phyloP scores from a whole-genome alignment of 108 stramenopile genomes.

The Discostella stelligeroides region DNA sequence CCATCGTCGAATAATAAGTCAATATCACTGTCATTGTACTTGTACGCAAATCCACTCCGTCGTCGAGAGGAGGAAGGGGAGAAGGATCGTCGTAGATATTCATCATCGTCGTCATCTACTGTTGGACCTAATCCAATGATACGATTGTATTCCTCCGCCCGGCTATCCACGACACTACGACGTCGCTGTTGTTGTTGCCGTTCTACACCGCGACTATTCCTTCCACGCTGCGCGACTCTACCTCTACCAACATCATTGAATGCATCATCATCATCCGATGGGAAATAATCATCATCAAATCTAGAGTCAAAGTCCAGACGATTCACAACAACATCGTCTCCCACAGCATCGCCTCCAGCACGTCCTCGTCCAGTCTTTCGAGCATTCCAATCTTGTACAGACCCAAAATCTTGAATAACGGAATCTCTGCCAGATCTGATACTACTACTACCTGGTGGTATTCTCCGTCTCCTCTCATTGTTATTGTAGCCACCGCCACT shows the following conservation, averaged over 20 bases:
- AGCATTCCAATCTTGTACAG: conserved; percentile 43
- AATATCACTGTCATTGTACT: conserved; percentile 49
- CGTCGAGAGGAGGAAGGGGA: conserved; percentile 23
- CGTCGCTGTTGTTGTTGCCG: conserved; percentile 16
- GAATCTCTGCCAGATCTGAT: conserved; percentile 25
- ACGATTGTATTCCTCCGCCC: conserved; percentile 44
- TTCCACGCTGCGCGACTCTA: neutral
- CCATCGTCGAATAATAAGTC: conserved; percentile 47
- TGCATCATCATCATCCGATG: conserved; percentile 6
- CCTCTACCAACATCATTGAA: neutral
- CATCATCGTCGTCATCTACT: conserved; percentile 26
- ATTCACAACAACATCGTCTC: conserved; percentile 18
- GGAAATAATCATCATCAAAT: neutral
- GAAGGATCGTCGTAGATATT: conserved; percentile 5
- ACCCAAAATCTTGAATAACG: conserved; percentile 43
- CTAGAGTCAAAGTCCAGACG: neutral
- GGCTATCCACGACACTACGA: conserved; percentile 16
- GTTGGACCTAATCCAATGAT: conserved; percentile 37
- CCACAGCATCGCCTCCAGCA: conserved; percentile 27
- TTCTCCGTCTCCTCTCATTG: conserved; percentile 4
- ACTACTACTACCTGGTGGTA: conserved; percentile 13
- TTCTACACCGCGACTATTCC: conserved; percentile 4
- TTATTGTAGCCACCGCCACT: neutral
- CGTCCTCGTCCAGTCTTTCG: conserved; percentile 33
- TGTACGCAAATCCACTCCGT: conserved; percentile 65